Base-by-base conservation (phyloP, 129 eudicot genomes). In the Heracleum sosnowskyi region DNA sequence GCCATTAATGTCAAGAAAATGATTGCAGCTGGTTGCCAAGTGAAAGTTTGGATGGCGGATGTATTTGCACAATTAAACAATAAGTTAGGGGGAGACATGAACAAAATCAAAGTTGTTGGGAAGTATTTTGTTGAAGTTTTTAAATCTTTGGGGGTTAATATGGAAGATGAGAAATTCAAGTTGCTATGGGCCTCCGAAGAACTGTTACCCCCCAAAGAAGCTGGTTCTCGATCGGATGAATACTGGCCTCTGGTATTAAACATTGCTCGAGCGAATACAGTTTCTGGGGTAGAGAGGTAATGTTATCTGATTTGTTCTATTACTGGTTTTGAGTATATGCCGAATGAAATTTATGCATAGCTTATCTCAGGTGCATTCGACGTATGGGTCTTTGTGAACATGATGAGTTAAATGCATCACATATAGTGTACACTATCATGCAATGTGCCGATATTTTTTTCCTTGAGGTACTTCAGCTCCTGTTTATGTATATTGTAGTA, bases 161-260 rank as follows among this genome's bases (percentile, higher is more conserved):
- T 83, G 4, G 84, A 85, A 42, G 85, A 77, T 31, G 91, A 80
- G 51, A 81, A 86, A 49, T 87, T 88, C 0, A 87, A 88, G 66
- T 82, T 88, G 76, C 39, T 88, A 37, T 88, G 92, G 89, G 86
- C 92, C 53, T 88, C 89, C 0, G 47, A 88, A 69, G 89, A 83
- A 82, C 34, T 88, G 44, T 88, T 89, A 87, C 84, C 92, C 64
- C 86, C 89, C 0, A 57, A 88, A 69, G 89, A 83, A 80, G 83
- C 84, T 55, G 82, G 81, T 40, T 72, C 89, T 15, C 80, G 84
- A 42, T 78, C 86, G 70, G 81, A 83, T 75, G 88, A 82, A 69
- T 88, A 88, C 79, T 88, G 89, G 89, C 92, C 92, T 77, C 79
- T 83, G 73, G 89, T 88, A 13, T 81, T 85, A 87, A 89, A 88